Base-by-base conservation (phyloP, 805 yeast genomes). In the Starmerella bacillaris region DNA sequence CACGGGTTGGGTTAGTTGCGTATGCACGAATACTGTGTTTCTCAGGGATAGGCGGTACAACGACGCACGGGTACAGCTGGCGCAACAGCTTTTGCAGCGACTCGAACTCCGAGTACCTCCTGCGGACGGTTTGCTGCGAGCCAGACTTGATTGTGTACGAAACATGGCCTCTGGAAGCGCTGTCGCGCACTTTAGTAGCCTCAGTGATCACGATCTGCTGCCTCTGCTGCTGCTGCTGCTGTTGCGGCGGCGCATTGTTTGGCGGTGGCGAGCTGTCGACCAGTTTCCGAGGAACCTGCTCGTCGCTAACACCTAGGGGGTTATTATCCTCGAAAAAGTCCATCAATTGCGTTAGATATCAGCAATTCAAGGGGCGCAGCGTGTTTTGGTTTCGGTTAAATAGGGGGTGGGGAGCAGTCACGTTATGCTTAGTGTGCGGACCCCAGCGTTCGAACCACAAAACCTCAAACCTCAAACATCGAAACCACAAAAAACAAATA, bases 11-110 rank as follows among this genome's bases (percentile, higher is more conserved):
- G 19, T 59, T 54, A 5, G 59, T 57, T 6, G 66, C 67, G 39
- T 61, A 61, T 31, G 63, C 66, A 18, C 61, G 46, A 43, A 78
- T 52, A 12, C 78, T 64, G 53, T 78, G 86, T 52, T 78, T 78
- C 54, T 74, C 78, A 0, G 98, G 98, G 7, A 89, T 86, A 1
- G 96, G 95, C 5, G 98, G 98, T 4, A 89, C 70, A 3, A 89
- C 67, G 3, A 73, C 52, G 3, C 89, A 71, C 3, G 98, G 95
- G 43, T 77, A 76, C 26, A 79, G 57, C 45, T 75, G 72, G 3
- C 72, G 61, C 17, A 89, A 60, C 4, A 77, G 66, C 27, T 70
- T 74, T 41, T 94, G 63, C 30, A 89, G 63, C 33, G 78, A 70
- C 49, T 80, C 94, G 53, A 89, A 89, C 53, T 89, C 98, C 22